These are phyloP conservation scores for Graphiopsis chlorocephala DNA, from an alignment of 2,329 filamentous ascomycete species.

Conservation along the genomic window DNA sequence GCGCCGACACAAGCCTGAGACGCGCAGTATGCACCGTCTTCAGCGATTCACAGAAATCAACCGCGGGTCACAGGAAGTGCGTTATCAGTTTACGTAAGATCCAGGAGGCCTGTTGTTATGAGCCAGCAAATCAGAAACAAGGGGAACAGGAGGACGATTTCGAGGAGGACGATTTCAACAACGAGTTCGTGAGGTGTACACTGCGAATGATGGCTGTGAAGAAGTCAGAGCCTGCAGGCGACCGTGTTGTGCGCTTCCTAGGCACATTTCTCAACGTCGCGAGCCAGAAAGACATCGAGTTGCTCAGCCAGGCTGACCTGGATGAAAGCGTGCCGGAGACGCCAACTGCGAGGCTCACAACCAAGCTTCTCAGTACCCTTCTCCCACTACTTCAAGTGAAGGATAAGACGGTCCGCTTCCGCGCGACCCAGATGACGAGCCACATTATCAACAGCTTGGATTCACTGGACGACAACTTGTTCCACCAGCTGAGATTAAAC, in stretches of 20 bases:
- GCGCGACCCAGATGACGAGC: constrained; percentile 83
- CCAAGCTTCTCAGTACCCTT: constrained; percentile 68
- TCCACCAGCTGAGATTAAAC: constrained; percentile 74
- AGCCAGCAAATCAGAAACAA: constrained; percentile 52
- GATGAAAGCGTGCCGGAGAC: constrained; percentile 69
- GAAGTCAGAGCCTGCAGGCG: constrained; percentile 85
- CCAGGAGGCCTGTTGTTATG: constrained; percentile 75
- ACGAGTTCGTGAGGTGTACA: constrained; percentile 79
- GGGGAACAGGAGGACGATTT: constrained; percentile 60
- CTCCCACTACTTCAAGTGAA: constrained; percentile 78
- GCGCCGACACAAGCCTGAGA: constrained; percentile 67
- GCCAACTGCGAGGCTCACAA: constrained; percentile 75
- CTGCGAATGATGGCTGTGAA: constrained; percentile 80
- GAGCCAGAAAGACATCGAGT: constrained; percentile 53
- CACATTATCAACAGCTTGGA: constrained; percentile 91
- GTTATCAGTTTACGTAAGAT: constrained; percentile 84
- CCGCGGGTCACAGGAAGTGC: constrained; percentile 84
- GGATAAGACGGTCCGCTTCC: constrained; percentile 88
- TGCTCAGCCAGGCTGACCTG: constrained; percentile 50
- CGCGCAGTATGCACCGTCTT: constrained; percentile 63
- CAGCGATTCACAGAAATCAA: constrained; percentile 73
- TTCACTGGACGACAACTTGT: constrained; percentile 87
- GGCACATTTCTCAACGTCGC: constrained; percentile 79
- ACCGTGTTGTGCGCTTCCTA: constrained; percentile 80
- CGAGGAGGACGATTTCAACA: constrained; percentile 82